Percentiles rank a stretch among this genome's conserved stretches.
These are phyloP conservation scores for Phytophthora macrochlamydospora DNA, from an alignment of 352 stramenopile species.

Conservation along the genomic window DNA sequence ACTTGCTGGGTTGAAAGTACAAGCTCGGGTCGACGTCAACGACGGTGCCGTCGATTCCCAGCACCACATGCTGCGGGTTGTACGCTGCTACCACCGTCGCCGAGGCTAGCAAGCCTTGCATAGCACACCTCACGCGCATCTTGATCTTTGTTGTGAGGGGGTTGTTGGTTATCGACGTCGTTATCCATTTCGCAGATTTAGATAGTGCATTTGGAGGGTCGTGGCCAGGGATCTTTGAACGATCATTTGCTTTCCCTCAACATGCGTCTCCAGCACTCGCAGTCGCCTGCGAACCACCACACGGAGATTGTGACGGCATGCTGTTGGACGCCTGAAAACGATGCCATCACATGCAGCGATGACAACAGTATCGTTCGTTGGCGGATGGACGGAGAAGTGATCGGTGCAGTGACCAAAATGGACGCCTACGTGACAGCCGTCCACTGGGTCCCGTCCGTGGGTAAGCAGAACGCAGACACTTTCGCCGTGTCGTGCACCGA, in stretches of 20 bases:
- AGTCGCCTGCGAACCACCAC: constrained; percentile 77
- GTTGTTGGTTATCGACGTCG: not conserved
- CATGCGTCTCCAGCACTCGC: constrained; percentile 85
- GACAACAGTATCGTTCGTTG: constrained; percentile 85
- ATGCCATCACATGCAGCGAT: constrained; percentile 87
- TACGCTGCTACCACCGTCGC: constrained; percentile 11
- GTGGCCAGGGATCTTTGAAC: constrained; percentile 18
- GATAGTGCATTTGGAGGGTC: constrained; percentile 9
- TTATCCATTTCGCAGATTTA: constrained; percentile 7
- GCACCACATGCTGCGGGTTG: constrained; percentile 40
- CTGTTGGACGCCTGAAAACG: constrained; percentile 90
- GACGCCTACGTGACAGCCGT: constrained; percentile 81
- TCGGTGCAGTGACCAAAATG: constrained; percentile 68
- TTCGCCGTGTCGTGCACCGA: constrained; percentile 93
- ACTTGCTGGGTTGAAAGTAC: constrained; percentile 30
- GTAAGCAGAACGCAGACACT: constrained; percentile 81
- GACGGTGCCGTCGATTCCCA: constrained; percentile 40
- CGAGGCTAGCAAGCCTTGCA: constrained; percentile 17
- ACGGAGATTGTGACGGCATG: constrained; percentile 83
- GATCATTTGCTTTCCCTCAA: constrained; percentile 11
- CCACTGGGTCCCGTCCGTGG: constrained; percentile 83
- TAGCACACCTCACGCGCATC: constrained; percentile 17
- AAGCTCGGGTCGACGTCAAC: constrained; percentile 33
- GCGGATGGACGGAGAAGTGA: constrained; percentile 86
- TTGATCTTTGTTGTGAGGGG: not conserved